phyloP scores from a whole-genome alignment of 176 grass and related monocot species.

The Themeda triandra region DNA sequence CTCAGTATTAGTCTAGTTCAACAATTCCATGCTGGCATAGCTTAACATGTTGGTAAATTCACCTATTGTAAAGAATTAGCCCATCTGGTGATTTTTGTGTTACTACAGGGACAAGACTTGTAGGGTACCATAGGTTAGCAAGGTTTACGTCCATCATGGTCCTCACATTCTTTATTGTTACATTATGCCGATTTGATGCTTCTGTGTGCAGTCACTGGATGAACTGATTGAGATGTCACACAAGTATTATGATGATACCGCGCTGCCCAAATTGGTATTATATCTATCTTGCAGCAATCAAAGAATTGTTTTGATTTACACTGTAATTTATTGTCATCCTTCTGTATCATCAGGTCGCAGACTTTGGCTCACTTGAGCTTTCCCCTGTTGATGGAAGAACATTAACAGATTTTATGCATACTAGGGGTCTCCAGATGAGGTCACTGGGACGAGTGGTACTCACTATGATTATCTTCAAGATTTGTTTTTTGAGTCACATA shows the following conservation, averaged over 20 bases:
- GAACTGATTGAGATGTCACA: slow-evolving; percentile 96
- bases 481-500: slow-evolving; percentile 25
- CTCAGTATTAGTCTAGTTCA: background rate
- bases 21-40: background rate
- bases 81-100: slow-evolving; percentile 5
- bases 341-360: slow-evolving; percentile 67
- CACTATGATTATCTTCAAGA: slow-evolving; percentile 5
- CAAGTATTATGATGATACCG: slow-evolving; percentile 91
- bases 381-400: slow-evolving; percentile 99
- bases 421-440: slow-evolving; percentile 91
- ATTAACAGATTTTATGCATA: slow-evolving; percentile 99
- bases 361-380: slow-evolving; percentile 97
- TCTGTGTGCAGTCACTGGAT: slow-evolving; percentile 62
- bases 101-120: background rate
- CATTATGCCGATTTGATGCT: slow-evolving; percentile 15
- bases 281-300: slow-evolving; percentile 19
- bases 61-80: background rate
- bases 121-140: background rate
- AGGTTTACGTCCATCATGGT: background rate
- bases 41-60: background rate
- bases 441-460: slow-evolving; percentile 92
- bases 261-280: slow-evolving; percentile 89
- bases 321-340: slow-evolving; percentile 13
- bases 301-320: background rate
- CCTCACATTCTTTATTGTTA: slow-evolving; percentile 16